Evolutionary conservation across 441 rosid species (phyloP), one percentile per base, ranked within the genome.

Genomic region (Corymbia calophylla): DNA sequence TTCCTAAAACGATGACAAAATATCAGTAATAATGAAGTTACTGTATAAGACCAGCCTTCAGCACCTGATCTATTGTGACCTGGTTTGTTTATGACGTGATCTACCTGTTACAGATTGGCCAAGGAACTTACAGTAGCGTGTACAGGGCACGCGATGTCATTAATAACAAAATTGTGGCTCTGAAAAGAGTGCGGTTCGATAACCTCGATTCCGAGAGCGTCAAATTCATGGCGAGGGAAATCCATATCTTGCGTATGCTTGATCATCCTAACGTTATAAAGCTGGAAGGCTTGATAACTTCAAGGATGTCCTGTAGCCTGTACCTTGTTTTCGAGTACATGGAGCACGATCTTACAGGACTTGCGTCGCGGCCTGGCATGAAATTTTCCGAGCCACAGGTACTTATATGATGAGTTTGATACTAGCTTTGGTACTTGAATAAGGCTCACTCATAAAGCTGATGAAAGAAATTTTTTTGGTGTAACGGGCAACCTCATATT

Each of bases 261-360:
- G 95, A 98, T 91, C 99, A 98, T 93, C 99, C 99, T 25, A 98
- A 98, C 91, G 91, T 98, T 82, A 92, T 98, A 62, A 98, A 96
- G 89, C 82, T 98, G 86, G 97, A 98, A 91, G 99, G 98, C 68
- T 89, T 98, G 90, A 97, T 98, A 90, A 95, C 99, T 84, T 96
- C 99, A 29, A 92, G 89, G 58, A 88, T 91, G 56, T 95, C 99
- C 60, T 95, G 95, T 27, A 95, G 96, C 89, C 93, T 98, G 92
- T 98, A 96, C 94, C 98, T 98, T 90, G 95, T 98, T 87, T 95
- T 98, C n/a, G 98, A 98, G 90, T 98, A 97, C 90, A 98, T 98
- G 99, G 99, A 98, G 88, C 99, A 98, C 90, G 99, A 98, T 93
- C 98, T 98, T 86, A 93, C 97, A 39, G 99, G 99, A 88, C 95